A percentile compares a stretch with the other conserved stretches of the same genome.
Conservation (phyloP, 345 rosid genomes). For the Arabis hirsuta region DNA sequence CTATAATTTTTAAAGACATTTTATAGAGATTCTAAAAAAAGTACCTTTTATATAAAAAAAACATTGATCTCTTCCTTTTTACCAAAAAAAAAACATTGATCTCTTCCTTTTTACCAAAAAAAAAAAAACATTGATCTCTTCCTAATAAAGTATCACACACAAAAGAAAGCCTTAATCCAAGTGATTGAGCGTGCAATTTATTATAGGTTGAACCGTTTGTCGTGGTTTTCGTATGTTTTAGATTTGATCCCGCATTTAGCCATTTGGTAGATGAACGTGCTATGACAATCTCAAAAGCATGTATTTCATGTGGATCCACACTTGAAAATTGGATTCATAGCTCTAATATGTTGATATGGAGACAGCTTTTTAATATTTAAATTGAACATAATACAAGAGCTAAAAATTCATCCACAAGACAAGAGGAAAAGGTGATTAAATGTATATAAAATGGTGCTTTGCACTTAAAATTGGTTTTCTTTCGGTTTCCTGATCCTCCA, state of each 20-base stretch:
- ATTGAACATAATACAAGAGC: slow-evolving; percentile 1
- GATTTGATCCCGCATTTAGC: not conserved
- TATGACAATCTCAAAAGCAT: not conserved
- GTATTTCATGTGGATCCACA: slow-evolving; percentile 22
- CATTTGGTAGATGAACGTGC: not conserved
- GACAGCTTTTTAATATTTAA: not conserved
- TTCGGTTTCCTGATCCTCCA: slow-evolving; percentile 41
- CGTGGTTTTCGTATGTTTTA: no score
- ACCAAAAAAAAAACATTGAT: not conserved
- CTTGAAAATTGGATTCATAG: slow-evolving; percentile 9
- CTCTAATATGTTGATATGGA: slow-evolving; percentile 1
- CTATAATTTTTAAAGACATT: not conserved
- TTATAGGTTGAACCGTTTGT: not conserved
- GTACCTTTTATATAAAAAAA: not conserved
- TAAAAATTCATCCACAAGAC: slow-evolving; percentile 4
- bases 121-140: not conserved
- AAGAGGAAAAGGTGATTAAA: slow-evolving; percentile 31
- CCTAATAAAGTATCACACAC: slow-evolving; percentile 3
- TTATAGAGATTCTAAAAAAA: not conserved
- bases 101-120: no score
- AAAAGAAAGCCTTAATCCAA: not conserved
- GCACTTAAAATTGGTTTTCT: slow-evolving; percentile 24
- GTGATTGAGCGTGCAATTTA: slow-evolving; percentile 4
- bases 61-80: not conserved
- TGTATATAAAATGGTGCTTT: slow-evolving; percentile 29